These are phyloP conservation scores for Tetraselmis chui DNA, from an alignment of 139 green algal species.

Conservation along the genomic window DNA sequence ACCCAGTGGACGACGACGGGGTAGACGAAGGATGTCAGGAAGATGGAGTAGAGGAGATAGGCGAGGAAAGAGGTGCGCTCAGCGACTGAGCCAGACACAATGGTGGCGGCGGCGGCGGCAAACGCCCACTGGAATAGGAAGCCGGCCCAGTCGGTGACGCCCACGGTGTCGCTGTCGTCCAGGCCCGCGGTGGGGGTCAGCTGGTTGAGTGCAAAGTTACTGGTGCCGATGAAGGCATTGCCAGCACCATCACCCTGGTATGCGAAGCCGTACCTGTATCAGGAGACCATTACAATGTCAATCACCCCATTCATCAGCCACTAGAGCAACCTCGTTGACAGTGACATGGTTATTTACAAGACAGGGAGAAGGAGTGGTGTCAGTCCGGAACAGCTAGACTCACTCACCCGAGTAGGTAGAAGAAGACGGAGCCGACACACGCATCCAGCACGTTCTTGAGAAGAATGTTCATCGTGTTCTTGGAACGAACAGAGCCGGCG, in stretches of 20 bases:
- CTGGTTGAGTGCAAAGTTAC: constrained; percentile 31
- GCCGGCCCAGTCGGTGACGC: background rate
- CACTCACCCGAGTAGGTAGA: constrained; percentile 46
- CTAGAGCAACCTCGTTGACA: background rate
- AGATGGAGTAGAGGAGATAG: constrained; percentile 46
- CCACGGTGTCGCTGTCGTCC: background rate
- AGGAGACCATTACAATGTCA: constrained; percentile 15
- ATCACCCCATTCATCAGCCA: background rate
- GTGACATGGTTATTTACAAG: no score
- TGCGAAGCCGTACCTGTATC: constrained; percentile 48
- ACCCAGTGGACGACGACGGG: constrained; percentile 56
- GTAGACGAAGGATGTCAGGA: constrained; percentile 57
- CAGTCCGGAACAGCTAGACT: background rate
- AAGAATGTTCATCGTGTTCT: constrained; percentile 89
- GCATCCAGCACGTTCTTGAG: constrained; percentile 81
- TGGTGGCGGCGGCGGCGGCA: constrained; percentile 49
- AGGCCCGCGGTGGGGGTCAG: background rate
- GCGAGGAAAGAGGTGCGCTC: constrained; percentile 43
- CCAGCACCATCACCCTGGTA: constrained; percentile 28
- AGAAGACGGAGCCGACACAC: constrained; percentile 54
- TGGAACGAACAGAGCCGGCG: constrained; percentile 71
- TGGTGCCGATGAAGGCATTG: constrained; percentile 47
- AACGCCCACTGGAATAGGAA: constrained; percentile 30
- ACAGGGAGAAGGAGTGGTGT: background rate
- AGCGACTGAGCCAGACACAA: constrained; percentile 44